Base-by-base conservation (phyloP, 2,329 filamentous ascomycete species). In the Cladophialophora psammophila region DNA sequence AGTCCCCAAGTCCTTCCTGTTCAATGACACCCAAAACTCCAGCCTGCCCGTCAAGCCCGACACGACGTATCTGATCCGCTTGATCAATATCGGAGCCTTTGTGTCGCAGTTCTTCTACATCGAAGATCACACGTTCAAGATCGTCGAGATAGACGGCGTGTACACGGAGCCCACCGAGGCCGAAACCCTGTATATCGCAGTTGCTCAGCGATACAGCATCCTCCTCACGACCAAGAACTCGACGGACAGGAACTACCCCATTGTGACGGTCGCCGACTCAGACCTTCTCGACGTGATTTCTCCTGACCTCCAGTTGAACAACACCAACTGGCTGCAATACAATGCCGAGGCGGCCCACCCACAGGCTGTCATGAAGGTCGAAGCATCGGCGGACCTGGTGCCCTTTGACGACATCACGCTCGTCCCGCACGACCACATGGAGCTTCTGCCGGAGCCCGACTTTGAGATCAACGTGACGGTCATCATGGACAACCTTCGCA, bases 81-180 rank as follows among this genome's bases (percentile, higher is more conserved):
- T 93, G 71, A 83, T 92, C 74, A 94, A 93, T 72, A 88, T 92
- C 13, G 90, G 88, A 15, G 90, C 90, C 9, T 93, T 94, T 77
- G 82, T 81, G 0, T 79, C 77, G 26, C 83, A 85, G 69, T 83
- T 83, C 65, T 78, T 86, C 66, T 82, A 78, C 57, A 78, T 84
- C 56, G 79, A 80, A 68, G 78, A 75, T 12, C 78, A 80, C 67
- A 73, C 75, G 32, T 75, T 80, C 72, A 76, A 73, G 2, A 75
- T 80, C 2, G 77, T 80, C 6, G 77, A 78, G 58, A 72, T 79
- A 1, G 78, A 80, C 57, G 78, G 78, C 6, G 67, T 77, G 9
- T 79, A 75, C 52, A 71, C 72, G 1, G 74, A 78, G 4, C 75
- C 77, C 0, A 79, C 82, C 0, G 83, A 85, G 66, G 85, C 88